Percentiles rank a stretch among this genome's conserved stretches.
Conservation (phyloP, 345 rosid genomes). For the Hibiscus trionum region DNA sequence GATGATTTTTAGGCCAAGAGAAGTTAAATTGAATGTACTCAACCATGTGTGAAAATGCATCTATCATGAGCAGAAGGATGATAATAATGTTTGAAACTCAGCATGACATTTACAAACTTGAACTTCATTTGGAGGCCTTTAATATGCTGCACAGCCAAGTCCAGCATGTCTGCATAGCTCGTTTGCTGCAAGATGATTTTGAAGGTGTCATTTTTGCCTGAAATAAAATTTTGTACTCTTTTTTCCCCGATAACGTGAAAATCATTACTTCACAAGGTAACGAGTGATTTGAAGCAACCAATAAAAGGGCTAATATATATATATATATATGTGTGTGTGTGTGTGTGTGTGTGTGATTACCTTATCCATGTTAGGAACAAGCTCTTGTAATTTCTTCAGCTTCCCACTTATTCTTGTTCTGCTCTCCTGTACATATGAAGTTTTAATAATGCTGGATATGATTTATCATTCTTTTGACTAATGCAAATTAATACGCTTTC, state of each 20-base stretch:
- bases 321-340: no score
- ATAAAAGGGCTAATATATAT: neutral
- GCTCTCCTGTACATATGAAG: constrained; percentile 54
- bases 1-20: no score
- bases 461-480: neutral
- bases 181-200: constrained; percentile 67
- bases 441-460: neutral
- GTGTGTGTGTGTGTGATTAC: no score
- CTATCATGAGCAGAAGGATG: neutral
- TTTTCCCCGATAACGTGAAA: neutral
- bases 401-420: constrained; percentile 92
- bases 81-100: neutral
- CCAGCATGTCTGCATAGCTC: constrained; percentile 94
- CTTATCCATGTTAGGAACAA: constrained; percentile 98
- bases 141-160: constrained; percentile 90
- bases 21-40: no score
- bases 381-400: constrained; percentile 87
- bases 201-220: neutral
- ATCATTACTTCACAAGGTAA: neutral
- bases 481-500: neutral
- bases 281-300: neutral
- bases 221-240: neutral
- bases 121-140: constrained; percentile 85
- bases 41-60: no score
- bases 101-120: constrained; percentile 45